A percentile compares a stretch with the other conserved stretches of the same genome.
phyloP scores from a whole-genome alignment of 116 monocot genomes.

The Posidonia oceanica region DNA sequence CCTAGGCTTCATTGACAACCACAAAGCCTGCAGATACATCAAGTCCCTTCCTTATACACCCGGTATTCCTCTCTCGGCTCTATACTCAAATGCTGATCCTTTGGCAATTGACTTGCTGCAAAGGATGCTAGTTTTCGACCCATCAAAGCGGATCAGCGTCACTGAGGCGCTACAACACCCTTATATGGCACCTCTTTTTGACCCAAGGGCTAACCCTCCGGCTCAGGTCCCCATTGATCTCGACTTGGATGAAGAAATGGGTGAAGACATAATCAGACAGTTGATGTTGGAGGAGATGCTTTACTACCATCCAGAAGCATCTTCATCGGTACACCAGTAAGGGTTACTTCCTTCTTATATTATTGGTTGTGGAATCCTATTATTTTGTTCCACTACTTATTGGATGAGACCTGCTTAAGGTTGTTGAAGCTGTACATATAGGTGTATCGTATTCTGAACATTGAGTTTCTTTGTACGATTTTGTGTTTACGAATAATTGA shows the following conservation, averaged over 20 bases:
- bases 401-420: background rate
- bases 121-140: slow-evolving; percentile 63
- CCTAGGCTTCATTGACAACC: slow-evolving; percentile 53
- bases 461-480: no score
- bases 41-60: slow-evolving; percentile 43
- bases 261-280: slow-evolving; percentile 46
- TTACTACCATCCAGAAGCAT: slow-evolving; percentile 45
- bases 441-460: background rate
- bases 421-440: background rate
- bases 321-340: background rate
- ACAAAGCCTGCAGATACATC: slow-evolving; percentile 46
- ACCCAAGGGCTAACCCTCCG: slow-evolving; percentile 38
- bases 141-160: slow-evolving; percentile 48
- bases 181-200: slow-evolving; percentile 56
- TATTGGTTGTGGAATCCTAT: background rate
- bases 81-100: slow-evolving; percentile 43
- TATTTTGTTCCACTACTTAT: background rate
- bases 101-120: slow-evolving; percentile 49
- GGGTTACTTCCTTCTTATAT: background rate
- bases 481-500: no score
- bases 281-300: slow-evolving; percentile 58
- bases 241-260: slow-evolving; percentile 47
- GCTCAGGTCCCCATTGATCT: slow-evolving; percentile 54
- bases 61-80: slow-evolving; percentile 23
- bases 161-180: slow-evolving; percentile 50